Percentiles rank a stretch among this genome's conserved stretches.
phyloP scores from a whole-genome alignment of 1,284 basidiomycete species.

The Grifola frondosa region DNA sequence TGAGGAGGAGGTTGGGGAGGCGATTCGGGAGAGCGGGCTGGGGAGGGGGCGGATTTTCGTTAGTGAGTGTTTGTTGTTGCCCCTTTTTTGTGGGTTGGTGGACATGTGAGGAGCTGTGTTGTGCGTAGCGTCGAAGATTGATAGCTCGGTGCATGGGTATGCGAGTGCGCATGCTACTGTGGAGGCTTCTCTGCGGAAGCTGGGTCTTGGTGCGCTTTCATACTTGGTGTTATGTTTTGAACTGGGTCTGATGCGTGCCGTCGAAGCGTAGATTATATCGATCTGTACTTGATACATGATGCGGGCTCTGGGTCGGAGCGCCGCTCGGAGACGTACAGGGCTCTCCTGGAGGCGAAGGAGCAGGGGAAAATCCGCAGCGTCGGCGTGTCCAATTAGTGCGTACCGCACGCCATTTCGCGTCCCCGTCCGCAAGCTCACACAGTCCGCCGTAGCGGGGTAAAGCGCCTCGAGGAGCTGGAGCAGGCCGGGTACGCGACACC shows the following conservation, averaged over 20 bases:
- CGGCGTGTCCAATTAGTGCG: slow-evolving; percentile 63
- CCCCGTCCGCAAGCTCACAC: neutral
- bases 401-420: neutral
- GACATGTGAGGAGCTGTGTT: neutral
- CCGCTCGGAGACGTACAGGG: slow-evolving; percentile 44
- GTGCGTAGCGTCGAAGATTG: slow-evolving; percentile 7
- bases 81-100: too few relatives aligned
- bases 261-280: slow-evolving; percentile 54
- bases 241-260: too few relatives aligned
- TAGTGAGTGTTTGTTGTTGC: slow-evolving; percentile 45
- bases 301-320: slow-evolving; percentile 39
- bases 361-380: slow-evolving; percentile 49
- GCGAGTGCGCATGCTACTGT: slow-evolving; percentile 1
- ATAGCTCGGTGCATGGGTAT: slow-evolving; percentile 3
- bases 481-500: slow-evolving; percentile 59
- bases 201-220: slow-evolving; percentile 4
- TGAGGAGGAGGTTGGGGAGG: slow-evolving; percentile 61
- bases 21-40: slow-evolving; percentile 49
- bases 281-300: slow-evolving; percentile 58
- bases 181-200: slow-evolving; percentile 5
- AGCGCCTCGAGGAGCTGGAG: slow-evolving; percentile 75
- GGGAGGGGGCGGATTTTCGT: slow-evolving; percentile 60
- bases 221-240: neutral
- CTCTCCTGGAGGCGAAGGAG: slow-evolving; percentile 39
- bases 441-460: slow-evolving; percentile 52